Evolutionary conservation across 2,329 filamentous ascomycete genomes (phyloP).

Genomic region (Cladosporium velox): DNA sequence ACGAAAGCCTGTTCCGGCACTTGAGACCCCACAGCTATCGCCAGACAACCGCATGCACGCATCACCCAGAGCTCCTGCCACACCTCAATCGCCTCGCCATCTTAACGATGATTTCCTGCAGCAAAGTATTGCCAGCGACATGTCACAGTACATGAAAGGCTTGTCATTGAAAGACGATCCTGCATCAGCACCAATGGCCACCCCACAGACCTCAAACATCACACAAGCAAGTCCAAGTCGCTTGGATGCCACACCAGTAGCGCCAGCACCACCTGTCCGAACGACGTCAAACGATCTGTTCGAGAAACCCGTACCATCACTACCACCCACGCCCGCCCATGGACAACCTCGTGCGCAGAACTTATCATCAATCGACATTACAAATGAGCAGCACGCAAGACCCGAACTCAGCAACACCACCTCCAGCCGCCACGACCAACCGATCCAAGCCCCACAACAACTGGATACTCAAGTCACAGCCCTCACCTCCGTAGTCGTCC

Average conservation of each 20-base stretch:
- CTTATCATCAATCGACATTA: not conserved
- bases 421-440: slow-evolving; percentile 21
- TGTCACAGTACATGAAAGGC: slow-evolving; percentile 43
- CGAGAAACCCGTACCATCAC: slow-evolving; percentile 21
- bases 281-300: slow-evolving; percentile 17
- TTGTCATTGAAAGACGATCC: slow-evolving; percentile 37
- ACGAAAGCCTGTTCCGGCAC: slow-evolving; percentile 40
- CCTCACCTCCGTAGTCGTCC: slow-evolving; percentile 75
- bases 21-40: slow-evolving; percentile 39
- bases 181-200: slow-evolving; percentile 24
- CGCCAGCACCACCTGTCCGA: not conserved
- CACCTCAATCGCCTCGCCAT: slow-evolving; percentile 35
- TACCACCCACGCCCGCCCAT: slow-evolving; percentile 18
- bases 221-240: slow-evolving; percentile 1
- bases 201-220: slow-evolving; percentile 25
- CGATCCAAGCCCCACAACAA: slow-evolving; percentile 14
- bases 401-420: slow-evolving; percentile 19
- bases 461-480: slow-evolving; percentile 10
- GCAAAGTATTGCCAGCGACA: slow-evolving; percentile 48
- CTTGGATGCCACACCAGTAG: not conserved
- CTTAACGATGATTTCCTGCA: slow-evolving; percentile 52
- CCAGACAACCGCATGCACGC: slow-evolving; percentile 33
- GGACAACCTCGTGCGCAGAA: not conserved
- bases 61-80: slow-evolving; percentile 36
- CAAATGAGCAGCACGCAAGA: not conserved